These are phyloP conservation scores for Emmonsiellopsis sp. DNA, from an alignment of 2,329 filamentous ascomycete species.

Conservation along the genomic window DNA sequence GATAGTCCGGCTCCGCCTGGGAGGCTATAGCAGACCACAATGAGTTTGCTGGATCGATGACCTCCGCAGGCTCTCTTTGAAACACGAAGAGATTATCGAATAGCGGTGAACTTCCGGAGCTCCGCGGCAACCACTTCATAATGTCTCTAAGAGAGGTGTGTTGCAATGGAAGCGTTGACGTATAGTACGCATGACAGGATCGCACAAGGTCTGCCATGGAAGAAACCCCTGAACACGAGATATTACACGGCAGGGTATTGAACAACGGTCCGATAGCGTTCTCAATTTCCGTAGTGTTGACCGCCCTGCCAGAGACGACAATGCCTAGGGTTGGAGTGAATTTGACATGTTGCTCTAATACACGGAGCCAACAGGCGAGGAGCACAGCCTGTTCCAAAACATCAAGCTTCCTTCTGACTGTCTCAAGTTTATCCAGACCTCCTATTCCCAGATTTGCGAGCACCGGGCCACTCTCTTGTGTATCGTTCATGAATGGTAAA, in stretches of 20 bases:
- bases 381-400: constrained; percentile 73
- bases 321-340: constrained; percentile 56
- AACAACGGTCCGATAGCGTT: constrained; percentile 72
- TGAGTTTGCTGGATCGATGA: constrained; percentile 16
- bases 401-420: constrained; percentile 49
- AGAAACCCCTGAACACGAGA: constrained; percentile 35
- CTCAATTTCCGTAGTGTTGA: constrained; percentile 59
- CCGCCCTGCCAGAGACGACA: constrained; percentile 67
- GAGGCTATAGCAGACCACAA: constrained; percentile 50
- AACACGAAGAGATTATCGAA: constrained; percentile 83
- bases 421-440: constrained; percentile 39
- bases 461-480: constrained; percentile 14
- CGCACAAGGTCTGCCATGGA: constrained; percentile 54
- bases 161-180: constrained; percentile 60
- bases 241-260: constrained; percentile 73
- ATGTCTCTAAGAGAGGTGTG: constrained; percentile 71
- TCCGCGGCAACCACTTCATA: constrained; percentile 63
- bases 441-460: constrained; percentile 17
- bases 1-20: constrained; percentile 54
- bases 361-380: constrained; percentile 64
- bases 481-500: constrained; percentile 20
- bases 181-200: constrained; percentile 63
- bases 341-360: constrained; percentile 46
- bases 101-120: constrained; percentile 43
- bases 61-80: constrained; percentile 43